Evolutionary conservation across 116 monocot species (phyloP), one percentile per base, ranked within the genome.

Genomic region (Trichopus zeylanicus): DNA sequence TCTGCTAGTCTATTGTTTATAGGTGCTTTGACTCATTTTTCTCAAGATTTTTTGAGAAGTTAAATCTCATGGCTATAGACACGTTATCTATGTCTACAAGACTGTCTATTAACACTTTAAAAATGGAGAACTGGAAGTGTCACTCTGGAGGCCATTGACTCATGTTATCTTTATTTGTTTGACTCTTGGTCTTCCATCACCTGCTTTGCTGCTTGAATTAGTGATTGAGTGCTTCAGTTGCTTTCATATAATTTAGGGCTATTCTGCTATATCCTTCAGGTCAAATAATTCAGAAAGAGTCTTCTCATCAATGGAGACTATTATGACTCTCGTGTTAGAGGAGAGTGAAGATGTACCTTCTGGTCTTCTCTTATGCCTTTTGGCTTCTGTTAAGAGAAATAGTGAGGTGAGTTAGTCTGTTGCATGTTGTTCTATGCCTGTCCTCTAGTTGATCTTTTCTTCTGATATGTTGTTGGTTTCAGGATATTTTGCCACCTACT

Each of bases 271-370:
- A 32, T 57, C 23, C 58, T 75, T 52, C 78, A 92, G 92, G 62
- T 34, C 68, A 46, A 37, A 73, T 26, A 84, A 87, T 73, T n/a
- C 74, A 29, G 77, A 74, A 31, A 79, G 59, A 61, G 74, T 87
- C 22, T 79, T 77, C 53, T 69, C 69, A 16, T 66, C 76, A 5
- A 93, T 93, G 87, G 79, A 81, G 59, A 77, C 72, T 18, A 84
- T 93, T 47, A 84, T 93, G 87, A 61, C 73, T n/a, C 69, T 93
- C 46, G 81, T 88, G 11, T 46, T 93, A 35, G 88, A 87, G 32
- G 93, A 93, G 60, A 84, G 88, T 73, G 88, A 93, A 59, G 84
- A 88, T 26, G 70, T 93, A 29, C 65, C 84, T 0, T 23, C 61
- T 4, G 79, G 82, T 37, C 74, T 93, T 64, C 60, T 85, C 29